These are phyloP conservation scores for Incumbomyces delicatus DNA, from an alignment of 2,329 filamentous ascomycete species.

Conservation along the genomic window DNA sequence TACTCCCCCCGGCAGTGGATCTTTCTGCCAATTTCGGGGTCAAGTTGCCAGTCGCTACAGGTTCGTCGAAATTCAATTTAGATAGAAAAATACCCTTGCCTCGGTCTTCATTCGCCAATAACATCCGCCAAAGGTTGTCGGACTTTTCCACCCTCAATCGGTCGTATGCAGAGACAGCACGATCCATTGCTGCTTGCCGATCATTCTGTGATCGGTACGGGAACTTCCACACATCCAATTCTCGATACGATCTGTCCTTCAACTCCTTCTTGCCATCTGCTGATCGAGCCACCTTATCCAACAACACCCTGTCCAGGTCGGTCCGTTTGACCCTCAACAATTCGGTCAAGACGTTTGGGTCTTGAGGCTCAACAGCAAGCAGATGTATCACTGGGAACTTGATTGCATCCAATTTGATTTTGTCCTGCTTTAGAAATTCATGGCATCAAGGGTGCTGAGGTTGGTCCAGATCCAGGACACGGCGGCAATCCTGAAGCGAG, in stretches of 20 bases:
- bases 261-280: conserved; percentile 42
- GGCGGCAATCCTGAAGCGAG: conserved; percentile 27
- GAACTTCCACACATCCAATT: conserved; percentile 54
- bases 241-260: conserved; percentile 49
- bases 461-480: no score
- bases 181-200: conserved; percentile 50
- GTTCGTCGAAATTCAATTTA: conserved; percentile 41
- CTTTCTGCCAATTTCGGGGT: conserved; percentile 1
- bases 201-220: conserved; percentile 47
- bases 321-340: conserved; percentile 40
- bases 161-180: conserved; percentile 54
- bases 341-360: conserved; percentile 36
- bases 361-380: conserved; percentile 43
- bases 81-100: conserved; percentile 54
- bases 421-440: conserved; percentile 16
- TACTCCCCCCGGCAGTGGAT: background rate
- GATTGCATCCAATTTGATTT: conserved; percentile 34
- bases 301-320: conserved; percentile 39
- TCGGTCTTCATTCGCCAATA: conserved; percentile 51
- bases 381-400: conserved; percentile 40
- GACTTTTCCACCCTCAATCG: conserved; percentile 49
- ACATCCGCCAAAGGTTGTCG: conserved; percentile 53
- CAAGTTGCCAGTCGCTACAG: conserved; percentile 7
- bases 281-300: conserved; percentile 47
- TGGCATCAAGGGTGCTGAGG: conserved; percentile 30